Evolutionary conservation across 2,329 filamentous ascomycete genomes (phyloP).

Genomic region (Fusarium dimerum): DNA sequence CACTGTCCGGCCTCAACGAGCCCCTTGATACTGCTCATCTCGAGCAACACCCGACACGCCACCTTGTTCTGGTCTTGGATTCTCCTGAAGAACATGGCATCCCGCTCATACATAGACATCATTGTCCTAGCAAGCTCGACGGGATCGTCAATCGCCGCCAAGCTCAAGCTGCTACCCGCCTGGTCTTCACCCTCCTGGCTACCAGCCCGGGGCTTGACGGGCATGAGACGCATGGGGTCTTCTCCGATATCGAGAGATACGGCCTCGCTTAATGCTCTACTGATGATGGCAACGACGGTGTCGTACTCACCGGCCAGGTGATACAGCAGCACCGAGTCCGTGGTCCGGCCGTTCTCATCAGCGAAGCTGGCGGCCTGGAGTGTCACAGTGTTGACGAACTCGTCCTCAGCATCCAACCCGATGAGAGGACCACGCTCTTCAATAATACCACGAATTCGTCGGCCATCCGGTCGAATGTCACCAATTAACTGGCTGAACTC

Average conservation of each 20-base stretch:
- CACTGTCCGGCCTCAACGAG: slow-evolving; percentile 56
- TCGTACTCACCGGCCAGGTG: slow-evolving; percentile 96
- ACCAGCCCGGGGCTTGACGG: slow-evolving; percentile 69
- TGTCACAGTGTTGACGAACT: slow-evolving; percentile 90
- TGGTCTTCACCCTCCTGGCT: slow-evolving; percentile 40
- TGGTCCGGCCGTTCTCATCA: slow-evolving; percentile 89
- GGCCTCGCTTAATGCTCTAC: slow-evolving; percentile 85
- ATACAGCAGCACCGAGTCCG: slow-evolving; percentile 91
- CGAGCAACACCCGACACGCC: slow-evolving; percentile 57
- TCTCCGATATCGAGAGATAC: slow-evolving; percentile 85
- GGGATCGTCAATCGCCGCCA: slow-evolving; percentile 61
- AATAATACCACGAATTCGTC: slow-evolving; percentile 81
- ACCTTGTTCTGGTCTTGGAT: slow-evolving; percentile 59
- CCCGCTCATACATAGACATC: slow-evolving; percentile 64
- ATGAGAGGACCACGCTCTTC: slow-evolving; percentile 84
- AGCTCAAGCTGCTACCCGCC: slow-evolving; percentile 58
- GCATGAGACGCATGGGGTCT: slow-evolving; percentile 74
- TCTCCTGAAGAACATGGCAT: slow-evolving; percentile 60
- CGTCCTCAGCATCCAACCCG: slow-evolving; percentile 73
- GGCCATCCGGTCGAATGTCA: slow-evolving; percentile 84
- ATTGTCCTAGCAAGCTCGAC: slow-evolving; percentile 61
- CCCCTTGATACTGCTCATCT: slow-evolving; percentile 63
- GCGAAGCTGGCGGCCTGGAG: slow-evolving; percentile 89
- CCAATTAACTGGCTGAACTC: slow-evolving; percentile 94
- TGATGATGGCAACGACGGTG: slow-evolving; percentile 87